Evolutionary conservation across 441 rosid genomes (phyloP), one percentile per base, ranked within the genome.

Genomic region (Populus hybrid): DNA sequence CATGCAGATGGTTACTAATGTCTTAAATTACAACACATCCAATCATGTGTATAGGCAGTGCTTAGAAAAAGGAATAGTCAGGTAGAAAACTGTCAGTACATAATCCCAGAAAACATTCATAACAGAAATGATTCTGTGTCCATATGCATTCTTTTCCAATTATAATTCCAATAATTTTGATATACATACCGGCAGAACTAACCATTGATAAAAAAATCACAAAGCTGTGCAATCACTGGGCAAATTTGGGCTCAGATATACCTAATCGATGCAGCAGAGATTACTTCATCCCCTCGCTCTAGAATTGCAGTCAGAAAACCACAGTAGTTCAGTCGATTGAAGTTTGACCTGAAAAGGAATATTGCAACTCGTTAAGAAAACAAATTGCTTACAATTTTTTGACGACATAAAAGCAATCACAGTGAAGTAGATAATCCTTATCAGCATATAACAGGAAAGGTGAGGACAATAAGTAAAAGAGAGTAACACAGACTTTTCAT

Each of bases 181-280:
- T n/a, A 42, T 8, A 18, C 59, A 69, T 71, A 20, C 20, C 68
- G 69, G 71, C 24, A 75, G 71, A 72, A 72, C 35, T 63, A 65
- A 70, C 69, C 74, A 69, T 21, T 36, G 23, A 79, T 21, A 16
- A 76, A 64, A 33, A 45, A 24, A 79, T 50, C 68, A 42, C 56
- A 36, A 75, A 68, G 65, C 36, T 64, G 69, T 10, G 16, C 33
- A 79, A 1, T 64, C 20, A 71, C 40, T 28, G 56, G 78, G 67
- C 21, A 20, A 64, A 77, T 65, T 31, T 38, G 74, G 64, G 11
- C 71, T 45, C 7, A 45, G 56, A 80, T 78, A 77, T 84, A 94
- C 99, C 99, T 90, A 80, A 96, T 90, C 76, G 99, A 90, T 73
- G 99, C 99, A 75, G 89, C 98, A 82, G 87, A 83, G 69, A 90